These are phyloP conservation scores for Pichia norvegensis DNA, from an alignment of 1,139 yeast genomes.

Conservation along the genomic window DNA sequence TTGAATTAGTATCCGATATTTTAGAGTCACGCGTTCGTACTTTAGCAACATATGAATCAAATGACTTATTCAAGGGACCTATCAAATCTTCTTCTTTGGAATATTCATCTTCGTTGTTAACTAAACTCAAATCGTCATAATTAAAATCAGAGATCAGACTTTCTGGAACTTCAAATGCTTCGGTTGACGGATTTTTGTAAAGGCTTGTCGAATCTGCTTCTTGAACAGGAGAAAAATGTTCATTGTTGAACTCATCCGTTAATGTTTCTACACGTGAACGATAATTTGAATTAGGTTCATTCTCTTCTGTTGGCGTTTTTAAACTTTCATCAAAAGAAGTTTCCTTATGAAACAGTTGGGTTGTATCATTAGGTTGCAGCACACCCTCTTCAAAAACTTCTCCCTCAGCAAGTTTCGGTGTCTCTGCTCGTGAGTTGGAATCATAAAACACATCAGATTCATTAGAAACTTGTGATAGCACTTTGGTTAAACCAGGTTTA, in stretches of 20 bases:
- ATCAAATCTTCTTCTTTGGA: slow-evolving; percentile 4
- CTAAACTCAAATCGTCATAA: not conserved
- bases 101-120: not conserved
- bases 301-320: not conserved
- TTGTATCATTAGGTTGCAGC: not conserved
- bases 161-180: not conserved
- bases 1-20: not conserved
- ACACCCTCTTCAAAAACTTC: not conserved
- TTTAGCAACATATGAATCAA: slow-evolving; percentile 5
- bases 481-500: slow-evolving; percentile 1
- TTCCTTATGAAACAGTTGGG: not conserved
- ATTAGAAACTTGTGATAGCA: slow-evolving; percentile 11
- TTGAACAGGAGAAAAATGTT: not conserved
- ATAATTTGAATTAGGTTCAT: not conserved
- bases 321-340: not conserved
- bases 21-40: not conserved
- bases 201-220: not conserved
- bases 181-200: not conserved
- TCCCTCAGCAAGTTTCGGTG: not conserved
- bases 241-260: not conserved
- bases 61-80: slow-evolving; percentile 4
- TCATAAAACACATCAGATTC: slow-evolving; percentile 18
- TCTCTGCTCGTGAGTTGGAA: not conserved
- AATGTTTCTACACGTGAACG: not conserved
- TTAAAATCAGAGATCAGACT: not conserved